Evolutionary conservation across 768 basidiomycete species (phyloP).

Genomic region (Boletus rubescentipes): DNA sequence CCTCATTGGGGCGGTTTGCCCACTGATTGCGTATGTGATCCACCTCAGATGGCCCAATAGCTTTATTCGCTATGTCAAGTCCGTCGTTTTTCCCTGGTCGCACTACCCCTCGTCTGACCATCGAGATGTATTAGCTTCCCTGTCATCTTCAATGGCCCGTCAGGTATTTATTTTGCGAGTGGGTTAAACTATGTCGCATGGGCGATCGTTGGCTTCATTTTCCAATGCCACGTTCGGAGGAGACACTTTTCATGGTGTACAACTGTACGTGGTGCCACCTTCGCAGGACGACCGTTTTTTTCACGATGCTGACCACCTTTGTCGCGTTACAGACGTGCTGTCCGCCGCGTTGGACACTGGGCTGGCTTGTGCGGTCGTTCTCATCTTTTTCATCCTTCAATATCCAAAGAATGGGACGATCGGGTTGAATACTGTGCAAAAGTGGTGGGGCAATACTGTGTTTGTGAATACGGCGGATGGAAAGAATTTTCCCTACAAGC

Average conservation of each 20-base stretch:
- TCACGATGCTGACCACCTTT: slow-evolving; percentile 15
- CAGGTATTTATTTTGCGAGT: slow-evolving; percentile 61
- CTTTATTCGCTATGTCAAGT: slow-evolving; percentile 64
- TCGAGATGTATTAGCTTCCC: slow-evolving; percentile 34
- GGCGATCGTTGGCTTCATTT: slow-evolving; percentile 63
- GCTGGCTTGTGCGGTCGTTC: slow-evolving; percentile 53
- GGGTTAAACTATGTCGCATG: slow-evolving; percentile 66
- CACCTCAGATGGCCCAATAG: slow-evolving; percentile 61
- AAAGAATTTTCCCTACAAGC: slow-evolving; percentile 6
- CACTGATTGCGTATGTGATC: slow-evolving; percentile 53
- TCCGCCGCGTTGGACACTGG: slow-evolving; percentile 73
- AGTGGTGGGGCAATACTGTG: slow-evolving; percentile 72
- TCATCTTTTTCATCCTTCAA: slow-evolving; percentile 64
- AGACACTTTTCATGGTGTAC: slow-evolving; percentile 64
- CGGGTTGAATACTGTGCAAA: slow-evolving; percentile 48
- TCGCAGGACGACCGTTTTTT: background rate
- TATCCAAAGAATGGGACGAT: slow-evolving; percentile 63
- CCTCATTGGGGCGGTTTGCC: slow-evolving; percentile 68
- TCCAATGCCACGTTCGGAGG: slow-evolving; percentile 60
- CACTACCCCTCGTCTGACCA: background rate
- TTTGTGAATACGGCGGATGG: slow-evolving; percentile 25
- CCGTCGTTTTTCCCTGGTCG: slow-evolving; percentile 21
- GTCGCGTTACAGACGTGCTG: slow-evolving; percentile 48
- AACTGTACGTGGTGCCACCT: slow-evolving; percentile 28
- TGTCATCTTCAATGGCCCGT: slow-evolving; percentile 55